Percentiles rank a stretch among this genome's conserved stretches.
These are phyloP conservation scores for Rhizophora mangle DNA, from an alignment of 345 rosid genomes.

Conservation along the genomic window DNA sequence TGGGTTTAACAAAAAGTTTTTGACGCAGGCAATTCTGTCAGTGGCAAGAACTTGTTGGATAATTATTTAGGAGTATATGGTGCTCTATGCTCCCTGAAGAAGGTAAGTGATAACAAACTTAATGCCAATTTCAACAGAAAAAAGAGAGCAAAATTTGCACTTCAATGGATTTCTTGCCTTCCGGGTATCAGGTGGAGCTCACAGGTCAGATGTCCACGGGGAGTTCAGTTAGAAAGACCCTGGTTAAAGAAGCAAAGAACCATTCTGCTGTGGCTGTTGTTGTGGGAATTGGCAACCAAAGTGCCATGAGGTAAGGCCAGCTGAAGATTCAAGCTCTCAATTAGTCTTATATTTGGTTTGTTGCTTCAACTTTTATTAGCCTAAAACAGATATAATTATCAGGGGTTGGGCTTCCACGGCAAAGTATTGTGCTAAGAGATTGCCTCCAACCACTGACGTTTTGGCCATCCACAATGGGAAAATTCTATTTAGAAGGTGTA, in stretches of 20 bases:
- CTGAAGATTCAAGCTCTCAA: constrained; percentile 9
- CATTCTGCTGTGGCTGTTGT: constrained; percentile 51
- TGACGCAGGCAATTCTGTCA: constrained; percentile 46
- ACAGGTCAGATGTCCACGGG: constrained; percentile 51
- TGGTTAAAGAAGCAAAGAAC: constrained; percentile 68
- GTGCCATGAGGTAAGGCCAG: constrained; percentile 46
- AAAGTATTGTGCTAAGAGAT: constrained; percentile 60
- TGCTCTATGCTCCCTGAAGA: constrained; percentile 59
- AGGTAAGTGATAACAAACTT: constrained; percentile 37
- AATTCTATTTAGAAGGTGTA: constrained; percentile 58
- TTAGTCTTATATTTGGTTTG: constrained; percentile 1
- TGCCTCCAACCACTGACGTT: constrained; percentile 64
- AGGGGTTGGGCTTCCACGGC: constrained; percentile 55
- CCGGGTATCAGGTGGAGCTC: constrained; percentile 57
- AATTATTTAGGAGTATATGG: constrained; percentile 55
- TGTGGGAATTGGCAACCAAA: constrained; percentile 57
- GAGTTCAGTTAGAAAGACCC: constrained; percentile 46
- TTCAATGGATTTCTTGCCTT: constrained; percentile 1
- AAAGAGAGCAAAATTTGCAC: background rate
- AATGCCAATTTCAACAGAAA: background rate
- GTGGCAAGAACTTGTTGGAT: constrained; percentile 46
- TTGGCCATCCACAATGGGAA: constrained; percentile 72
- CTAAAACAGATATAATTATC: constrained; percentile 40
- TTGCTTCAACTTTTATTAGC: constrained; percentile 24
- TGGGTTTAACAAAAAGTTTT: background rate